These are phyloP conservation scores for Neofusicoccum sp. DNA, from an alignment of 2,329 filamentous ascomycete species.

Conservation along the genomic window DNA sequence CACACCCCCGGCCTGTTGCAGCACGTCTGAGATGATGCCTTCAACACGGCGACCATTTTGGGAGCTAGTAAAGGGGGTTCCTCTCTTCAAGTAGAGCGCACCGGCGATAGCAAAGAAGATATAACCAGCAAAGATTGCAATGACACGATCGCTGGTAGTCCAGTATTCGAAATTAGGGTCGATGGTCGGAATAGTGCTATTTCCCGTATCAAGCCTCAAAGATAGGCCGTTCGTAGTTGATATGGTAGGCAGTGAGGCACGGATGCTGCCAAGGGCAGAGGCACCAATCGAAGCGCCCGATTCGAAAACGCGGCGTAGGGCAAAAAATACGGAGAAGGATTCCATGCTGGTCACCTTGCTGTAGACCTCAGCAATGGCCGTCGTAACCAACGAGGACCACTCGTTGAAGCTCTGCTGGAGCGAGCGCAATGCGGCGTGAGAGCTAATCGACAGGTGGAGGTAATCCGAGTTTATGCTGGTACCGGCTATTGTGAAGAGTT, in stretches of 20 bases:
- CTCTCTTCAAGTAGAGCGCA: constrained; percentile 76
- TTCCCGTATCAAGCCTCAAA: constrained; percentile 37
- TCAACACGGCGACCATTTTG: constrained; percentile 63
- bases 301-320: neutral
- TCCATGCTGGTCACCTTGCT: constrained; percentile 8
- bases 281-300: neutral
- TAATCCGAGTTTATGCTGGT: constrained; percentile 35
- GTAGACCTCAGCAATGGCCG: neutral
- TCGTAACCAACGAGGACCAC: neutral
- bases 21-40: constrained; percentile 74
- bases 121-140: constrained; percentile 83
- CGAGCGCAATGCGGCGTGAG: constrained; percentile 40
- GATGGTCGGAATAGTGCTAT: constrained; percentile 29
- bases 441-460: constrained; percentile 40
- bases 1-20: constrained; percentile 93
- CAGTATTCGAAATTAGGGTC: constrained; percentile 46
- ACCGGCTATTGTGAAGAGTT: constrained; percentile 32
- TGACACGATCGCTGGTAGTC: constrained; percentile 58
- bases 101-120: constrained; percentile 72
- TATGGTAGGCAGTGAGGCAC: constrained; percentile 16
- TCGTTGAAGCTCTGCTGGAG: constrained; percentile 29
- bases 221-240: constrained; percentile 38
- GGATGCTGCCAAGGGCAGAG: neutral
- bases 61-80: constrained; percentile 66
- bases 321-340: constrained; percentile 13